Evolutionary conservation across 345 rosid species (phyloP).

Genomic region (Eucalyptus camaldulensis): DNA sequence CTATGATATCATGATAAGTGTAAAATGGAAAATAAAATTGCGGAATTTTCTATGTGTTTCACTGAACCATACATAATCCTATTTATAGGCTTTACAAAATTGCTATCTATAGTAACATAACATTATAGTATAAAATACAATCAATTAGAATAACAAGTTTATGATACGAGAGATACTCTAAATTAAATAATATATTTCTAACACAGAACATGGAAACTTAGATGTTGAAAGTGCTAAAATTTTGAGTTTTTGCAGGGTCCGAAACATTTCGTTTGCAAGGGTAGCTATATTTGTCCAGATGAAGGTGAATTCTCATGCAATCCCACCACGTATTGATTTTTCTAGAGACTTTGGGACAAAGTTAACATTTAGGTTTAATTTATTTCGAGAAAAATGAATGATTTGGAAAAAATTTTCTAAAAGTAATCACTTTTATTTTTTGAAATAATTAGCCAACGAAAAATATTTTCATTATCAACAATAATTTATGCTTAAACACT

Average conservation of each 20-base stretch:
- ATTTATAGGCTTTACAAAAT: no score
- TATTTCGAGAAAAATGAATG: background rate
- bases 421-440: background rate
- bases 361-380: fast-evolving
- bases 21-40: no score
- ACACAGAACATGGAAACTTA: background rate
- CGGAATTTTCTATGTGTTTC: background rate
- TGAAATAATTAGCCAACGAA: no score
- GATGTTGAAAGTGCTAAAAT: background rate
- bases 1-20: background rate
- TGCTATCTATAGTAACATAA: no score
- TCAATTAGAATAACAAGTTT: no score
- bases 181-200: no score
- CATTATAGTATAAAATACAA: no score
- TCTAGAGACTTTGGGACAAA: background rate
- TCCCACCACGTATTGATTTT: background rate
- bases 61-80: no score
- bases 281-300: background rate
- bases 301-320: background rate
- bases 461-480: background rate
- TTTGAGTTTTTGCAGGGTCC: background rate
- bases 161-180: background rate
- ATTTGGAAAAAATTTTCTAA: no score
- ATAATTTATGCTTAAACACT: no score
- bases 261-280: background rate